phyloP scores from a whole-genome alignment of 768 basidiomycete species.

The Trametes gibbosa region DNA sequence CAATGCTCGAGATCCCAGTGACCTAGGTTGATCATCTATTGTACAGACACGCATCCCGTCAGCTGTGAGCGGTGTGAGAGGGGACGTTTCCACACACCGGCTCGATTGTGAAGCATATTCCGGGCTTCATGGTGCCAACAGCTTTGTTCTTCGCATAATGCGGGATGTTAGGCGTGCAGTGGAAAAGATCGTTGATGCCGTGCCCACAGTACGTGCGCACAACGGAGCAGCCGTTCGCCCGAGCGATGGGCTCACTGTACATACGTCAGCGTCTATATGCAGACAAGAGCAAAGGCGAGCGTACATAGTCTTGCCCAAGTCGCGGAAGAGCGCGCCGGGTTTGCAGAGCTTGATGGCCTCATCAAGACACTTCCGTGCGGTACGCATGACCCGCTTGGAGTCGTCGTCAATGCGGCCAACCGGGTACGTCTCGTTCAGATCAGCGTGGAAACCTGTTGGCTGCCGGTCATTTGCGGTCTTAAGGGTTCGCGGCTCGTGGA shows the following conservation, averaged over 20 bases:
- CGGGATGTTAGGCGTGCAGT: slow-evolving; percentile 81
- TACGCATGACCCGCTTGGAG: slow-evolving; percentile 75
- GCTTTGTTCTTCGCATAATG: slow-evolving; percentile 96
- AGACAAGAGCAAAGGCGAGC: slow-evolving; percentile 36
- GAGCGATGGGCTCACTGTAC: slow-evolving; percentile 78
- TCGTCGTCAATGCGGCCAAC: slow-evolving; percentile 85
- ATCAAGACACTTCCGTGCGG: slow-evolving; percentile 80
- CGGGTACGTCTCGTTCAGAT: slow-evolving; percentile 91
- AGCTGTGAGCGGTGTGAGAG: background rate
- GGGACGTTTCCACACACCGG: slow-evolving; percentile 50
- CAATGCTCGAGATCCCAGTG: slow-evolving; percentile 78
- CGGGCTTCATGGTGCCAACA: slow-evolving; percentile 88
- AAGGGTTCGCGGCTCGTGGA: background rate
- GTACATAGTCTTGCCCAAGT: slow-evolving; percentile 84
- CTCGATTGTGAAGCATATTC: slow-evolving; percentile 83
- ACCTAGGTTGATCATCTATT: slow-evolving; percentile 90
- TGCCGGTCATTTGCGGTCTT: background rate
- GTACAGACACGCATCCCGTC: background rate
- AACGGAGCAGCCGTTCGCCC: slow-evolving; percentile 80
- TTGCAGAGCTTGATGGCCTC: slow-evolving; percentile 91
- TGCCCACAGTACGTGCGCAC: slow-evolving; percentile 93
- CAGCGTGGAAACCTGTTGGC: slow-evolving; percentile 77
- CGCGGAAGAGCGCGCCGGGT: slow-evolving; percentile 87
- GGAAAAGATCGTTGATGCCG: slow-evolving; percentile 86
- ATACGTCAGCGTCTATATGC: background rate